A percentile compares a stretch with the other conserved stretches of the same genome.
phyloP scores from a whole-genome alignment of 2,329 filamentous ascomycete genomes.

The Penicillium verrucosum region DNA sequence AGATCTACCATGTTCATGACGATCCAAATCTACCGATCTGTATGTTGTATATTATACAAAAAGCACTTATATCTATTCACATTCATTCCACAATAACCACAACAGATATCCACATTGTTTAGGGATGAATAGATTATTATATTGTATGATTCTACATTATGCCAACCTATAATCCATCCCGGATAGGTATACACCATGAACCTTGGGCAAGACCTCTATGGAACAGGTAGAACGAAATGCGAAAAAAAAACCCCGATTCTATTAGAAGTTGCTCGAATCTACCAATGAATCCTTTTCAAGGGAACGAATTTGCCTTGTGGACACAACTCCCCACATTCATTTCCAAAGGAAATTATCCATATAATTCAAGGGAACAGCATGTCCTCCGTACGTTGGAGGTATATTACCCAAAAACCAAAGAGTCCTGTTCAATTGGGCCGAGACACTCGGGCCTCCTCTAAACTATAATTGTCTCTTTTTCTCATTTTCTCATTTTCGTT shows the following conservation, averaged over 20 bases:
- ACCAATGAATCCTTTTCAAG: neutral
- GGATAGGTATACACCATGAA: neutral
- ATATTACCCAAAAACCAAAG: neutral
- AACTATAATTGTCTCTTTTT: neutral
- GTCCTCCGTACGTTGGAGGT: neutral
- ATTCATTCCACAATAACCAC: neutral
- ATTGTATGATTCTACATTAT: neutral
- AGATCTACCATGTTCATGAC: neutral
- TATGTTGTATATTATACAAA: neutral
- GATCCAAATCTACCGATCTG: slow-evolving; percentile 2
- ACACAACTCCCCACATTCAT: neutral
- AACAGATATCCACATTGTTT: neutral
- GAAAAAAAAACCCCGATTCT: neutral
- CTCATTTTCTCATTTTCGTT: neutral
- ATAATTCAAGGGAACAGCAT: neutral
- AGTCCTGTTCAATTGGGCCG: neutral
- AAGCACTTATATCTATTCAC: neutral
- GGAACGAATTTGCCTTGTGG: neutral
- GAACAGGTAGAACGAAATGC: neutral
- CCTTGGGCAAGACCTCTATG: neutral
- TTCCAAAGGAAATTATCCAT: neutral
- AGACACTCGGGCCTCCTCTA: slow-evolving; percentile 1
- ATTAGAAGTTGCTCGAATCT: neutral
- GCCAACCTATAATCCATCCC: neutral
- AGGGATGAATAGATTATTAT: neutral